These are phyloP conservation scores for Pseudofabraea citricarpa DNA, from an alignment of 2,329 filamentous ascomycete genomes.

Conservation along the genomic window DNA sequence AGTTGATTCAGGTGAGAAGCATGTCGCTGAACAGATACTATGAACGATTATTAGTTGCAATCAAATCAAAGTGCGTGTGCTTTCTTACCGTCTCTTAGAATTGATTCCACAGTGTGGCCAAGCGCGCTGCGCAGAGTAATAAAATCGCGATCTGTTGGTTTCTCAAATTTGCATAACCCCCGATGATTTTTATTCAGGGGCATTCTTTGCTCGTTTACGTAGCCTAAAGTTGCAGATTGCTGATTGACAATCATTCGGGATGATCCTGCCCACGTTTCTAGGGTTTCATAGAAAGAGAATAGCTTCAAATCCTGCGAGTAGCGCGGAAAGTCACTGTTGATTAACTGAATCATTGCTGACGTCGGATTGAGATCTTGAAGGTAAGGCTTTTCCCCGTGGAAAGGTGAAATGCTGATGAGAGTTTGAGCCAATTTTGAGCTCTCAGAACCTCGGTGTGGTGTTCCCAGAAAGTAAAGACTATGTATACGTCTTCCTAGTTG, in stretches of 20 bases:
- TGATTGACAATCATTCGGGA: constrained; percentile 22
- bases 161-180: constrained; percentile 26
- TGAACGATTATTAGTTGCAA: no score
- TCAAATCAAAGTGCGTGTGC: no score
- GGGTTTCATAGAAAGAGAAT: constrained; percentile 42
- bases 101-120: no score
- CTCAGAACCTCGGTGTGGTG: constrained; percentile 28
- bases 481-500: constrained; percentile 20
- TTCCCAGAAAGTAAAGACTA: constrained; percentile 31
- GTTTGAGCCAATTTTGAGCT: constrained; percentile 9
- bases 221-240: constrained; percentile 23
- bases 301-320: constrained; percentile 24
- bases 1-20: no score
- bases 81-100: no score
- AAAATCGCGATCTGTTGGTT: no score
- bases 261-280: constrained; percentile 21
- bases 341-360: constrained; percentile 25
- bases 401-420: constrained; percentile 11
- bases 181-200: constrained; percentile 27
- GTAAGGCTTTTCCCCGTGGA: constrained; percentile 14
- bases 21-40: no score
- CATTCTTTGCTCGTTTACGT: constrained; percentile 17
- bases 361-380: constrained; percentile 25
- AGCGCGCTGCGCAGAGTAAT: no score
- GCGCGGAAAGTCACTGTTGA: constrained; percentile 30